Conservation (phyloP, 176 grass and related monocot genomes). For the Eragrostis curvula region DNA sequence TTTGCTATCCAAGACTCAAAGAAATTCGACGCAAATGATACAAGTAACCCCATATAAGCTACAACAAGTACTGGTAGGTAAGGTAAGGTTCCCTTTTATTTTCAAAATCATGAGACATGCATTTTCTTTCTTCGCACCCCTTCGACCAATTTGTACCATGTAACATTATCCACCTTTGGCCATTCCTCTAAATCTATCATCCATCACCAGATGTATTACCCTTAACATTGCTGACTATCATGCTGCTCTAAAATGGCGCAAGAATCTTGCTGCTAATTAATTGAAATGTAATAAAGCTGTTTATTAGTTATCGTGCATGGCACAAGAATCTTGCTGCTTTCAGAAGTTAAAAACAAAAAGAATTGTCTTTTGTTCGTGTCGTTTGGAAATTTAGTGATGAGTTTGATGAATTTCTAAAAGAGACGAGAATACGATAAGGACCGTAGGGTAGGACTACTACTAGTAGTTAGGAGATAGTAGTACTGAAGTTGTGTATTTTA, state of each 20-base stretch:
- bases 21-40: neutral
- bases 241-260: too few relatives aligned
- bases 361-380: neutral
- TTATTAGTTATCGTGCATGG: neutral
- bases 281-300: neutral
- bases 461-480: neutral
- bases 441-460: too few relatives aligned
- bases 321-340: neutral
- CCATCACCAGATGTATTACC: too few relatives aligned
- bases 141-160: too few relatives aligned
- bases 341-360: neutral
- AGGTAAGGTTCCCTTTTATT: too few relatives aligned
- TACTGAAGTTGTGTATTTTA: neutral
- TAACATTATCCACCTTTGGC: too few relatives aligned
- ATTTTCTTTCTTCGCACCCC: too few relatives aligned
- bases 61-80: neutral
- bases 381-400: neutral
- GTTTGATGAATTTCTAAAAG: neutral
- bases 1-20: neutral
- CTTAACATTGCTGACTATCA: too few relatives aligned
- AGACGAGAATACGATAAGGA: neutral
- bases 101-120: too few relatives aligned
- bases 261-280: too few relatives aligned
- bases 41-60: neutral
- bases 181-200: too few relatives aligned